Evolutionary conservation across 2,329 filamentous ascomycete genomes (phyloP), one percentile per base, ranked within the genome.

Genomic region (Thielaviopsis populi): DNA sequence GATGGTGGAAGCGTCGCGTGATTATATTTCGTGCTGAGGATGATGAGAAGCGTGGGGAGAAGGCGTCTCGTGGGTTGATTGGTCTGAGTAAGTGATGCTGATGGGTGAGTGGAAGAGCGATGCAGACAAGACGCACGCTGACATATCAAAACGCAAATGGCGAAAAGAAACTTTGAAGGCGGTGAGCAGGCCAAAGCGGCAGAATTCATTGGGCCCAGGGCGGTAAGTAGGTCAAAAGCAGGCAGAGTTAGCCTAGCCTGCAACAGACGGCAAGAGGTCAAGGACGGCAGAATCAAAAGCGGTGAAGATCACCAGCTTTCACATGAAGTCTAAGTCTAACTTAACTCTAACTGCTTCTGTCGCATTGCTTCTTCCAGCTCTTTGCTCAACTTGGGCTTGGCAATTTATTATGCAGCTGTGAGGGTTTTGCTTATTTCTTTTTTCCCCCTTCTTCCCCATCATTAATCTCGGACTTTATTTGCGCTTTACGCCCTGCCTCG

Each of bases 101-200:
- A 11, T 4, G 46, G 19, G 46, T 13, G 46, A 50, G 22, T 24
- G 13, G 10, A 27, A 50, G 46, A 27, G 46, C 33, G 33, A 37
- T 37, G 7, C 33, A 37, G 33, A 37, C 33, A 37, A 37, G 33
- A 46, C 3, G 15, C 3, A 30, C 15, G 53, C 53, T 56, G 53
- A 56, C 24, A 37, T 56, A 33, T 19, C 53, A 56, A 37, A 37
- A 37, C n/a, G 17, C 42, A 8, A 46, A n/a, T 6, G 2, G 17
- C 27, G 27, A 33, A 56, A 56, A 56, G 53, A 56, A 56, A 56
- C 27, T 56, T 56, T 56, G 30, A 56, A 56, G 27, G 53, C 53
- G 53, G 53, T 56, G 27, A 56, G 4, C 53, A 1, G n/a, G 30
- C 17, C 27, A 56, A 13, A 24, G 5, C 10, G 53, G 53, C 24